phyloP scores from a whole-genome alignment of 441 rosid species.

The Francoa sonchifolia region DNA sequence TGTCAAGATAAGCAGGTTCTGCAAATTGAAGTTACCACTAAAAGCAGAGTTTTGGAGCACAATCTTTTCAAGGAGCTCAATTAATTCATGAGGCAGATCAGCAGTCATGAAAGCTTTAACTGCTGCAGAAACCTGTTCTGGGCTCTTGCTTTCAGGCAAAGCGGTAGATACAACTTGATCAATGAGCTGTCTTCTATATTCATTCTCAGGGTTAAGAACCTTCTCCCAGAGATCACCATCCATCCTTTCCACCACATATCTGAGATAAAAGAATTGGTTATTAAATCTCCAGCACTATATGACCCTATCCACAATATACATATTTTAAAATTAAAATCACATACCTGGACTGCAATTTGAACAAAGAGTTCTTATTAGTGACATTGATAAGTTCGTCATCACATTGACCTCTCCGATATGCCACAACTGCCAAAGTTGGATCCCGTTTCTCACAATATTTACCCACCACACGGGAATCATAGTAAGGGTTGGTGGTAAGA shows the following conservation, averaged over 20 bases:
- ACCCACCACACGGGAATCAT: conserved; percentile 94
- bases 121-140: conserved; percentile 98
- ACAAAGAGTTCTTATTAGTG: conserved; percentile 92
- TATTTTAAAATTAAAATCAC: conserved; percentile 14
- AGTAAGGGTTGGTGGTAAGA: conserved; percentile 94
- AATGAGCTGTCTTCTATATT: conserved; percentile 84
- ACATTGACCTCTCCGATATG: conserved; percentile 94
- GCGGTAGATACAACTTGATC: conserved; percentile 99
- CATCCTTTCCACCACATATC: conserved; percentile 99
- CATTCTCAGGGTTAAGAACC: conserved; percentile 87
- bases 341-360: conserved; percentile 96
- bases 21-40: conserved; percentile 96
- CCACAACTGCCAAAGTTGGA: conserved; percentile 97
- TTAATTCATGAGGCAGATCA: conserved; percentile 94
- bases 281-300: conserved; percentile 9
- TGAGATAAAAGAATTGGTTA: conserved; percentile 19
- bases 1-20: conserved; percentile 89
- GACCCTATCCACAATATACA: conserved; percentile 4
- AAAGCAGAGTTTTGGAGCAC: conserved; percentile 99
- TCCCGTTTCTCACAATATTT: conserved; percentile 99
- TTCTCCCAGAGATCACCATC: conserved; percentile 96
- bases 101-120: conserved; percentile 99
- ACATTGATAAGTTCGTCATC: conserved; percentile 93
- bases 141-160: conserved; percentile 97
- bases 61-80: conserved; percentile 98